Base-by-base conservation (phyloP, 768 basidiomycete genomes). In the Cyathus striatus region DNA sequence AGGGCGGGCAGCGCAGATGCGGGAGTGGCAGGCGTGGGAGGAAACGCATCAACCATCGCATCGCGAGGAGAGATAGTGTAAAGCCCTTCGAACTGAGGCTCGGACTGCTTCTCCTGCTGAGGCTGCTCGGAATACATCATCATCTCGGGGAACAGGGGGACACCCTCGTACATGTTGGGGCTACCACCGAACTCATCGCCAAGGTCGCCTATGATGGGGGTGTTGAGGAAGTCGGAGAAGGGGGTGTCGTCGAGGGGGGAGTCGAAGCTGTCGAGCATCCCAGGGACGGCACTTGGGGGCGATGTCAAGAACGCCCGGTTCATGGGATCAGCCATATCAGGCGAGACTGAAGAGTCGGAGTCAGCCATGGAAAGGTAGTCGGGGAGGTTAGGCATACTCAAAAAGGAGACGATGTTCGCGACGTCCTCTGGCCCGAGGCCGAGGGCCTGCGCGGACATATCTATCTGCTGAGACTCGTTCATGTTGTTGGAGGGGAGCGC, bases 1-100 rank as follows among this genome's bases (percentile, higher is more conserved):
- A 16, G n/a, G 20, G n/a, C 4, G 3, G 18, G 6, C 6, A 7
- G 20, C 20, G 12, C 2, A 10, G 35, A 20, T 3, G 12, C 10
- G 3, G 21, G 20, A 14, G 13, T 14, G 35, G 14, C 21, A 13
- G 35, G 35, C 18, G 5, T 18, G 2, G 35, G 13, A 13, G 18
- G 13, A 10, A 37, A n/a, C 13, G 18, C 10, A 23, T 44, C 47
- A 6, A 49, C 30, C 10, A 26, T 44, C 3, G 43, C 47, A 3
- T 41, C 42, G 9, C 54, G 57, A 0, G 81, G 80, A 5, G 81
- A 74, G 51, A 83, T 63, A 4, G 55, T 62, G 51, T 74, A 74
- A 47, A 80, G 50, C 4, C 41, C 40, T 7, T 52, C 56, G 12
- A 52, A 38, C 27, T 51, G 48, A 33, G 37, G 12, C n/a, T n/a